Conservation (phyloP, 495 filamentous ascomycete species). For the Aspergillus coremiiformis region DNA sequence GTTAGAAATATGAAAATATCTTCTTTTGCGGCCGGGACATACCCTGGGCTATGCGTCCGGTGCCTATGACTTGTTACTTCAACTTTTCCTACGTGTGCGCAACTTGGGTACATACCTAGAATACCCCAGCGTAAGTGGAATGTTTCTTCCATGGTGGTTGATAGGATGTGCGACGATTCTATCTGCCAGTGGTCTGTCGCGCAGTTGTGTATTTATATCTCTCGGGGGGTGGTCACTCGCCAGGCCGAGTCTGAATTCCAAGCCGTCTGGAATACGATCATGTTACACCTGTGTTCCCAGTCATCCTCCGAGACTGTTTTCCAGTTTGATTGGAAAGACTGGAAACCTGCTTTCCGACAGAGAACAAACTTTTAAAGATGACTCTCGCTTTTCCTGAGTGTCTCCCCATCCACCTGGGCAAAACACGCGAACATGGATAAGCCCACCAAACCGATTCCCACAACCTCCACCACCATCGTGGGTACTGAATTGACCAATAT, state of each 20-base stretch:
- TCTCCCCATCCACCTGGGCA: neutral
- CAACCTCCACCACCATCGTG: slow-evolving; percentile 7
- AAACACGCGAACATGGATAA: neutral
- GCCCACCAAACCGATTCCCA: neutral
- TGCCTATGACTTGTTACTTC: neutral
- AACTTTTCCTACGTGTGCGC: neutral
- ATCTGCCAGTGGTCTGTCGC: too few species aligned
- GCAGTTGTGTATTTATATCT: neutral
- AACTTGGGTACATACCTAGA: slow-evolving; percentile 28
- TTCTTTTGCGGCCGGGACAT: too few species aligned
- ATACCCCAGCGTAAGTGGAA: slow-evolving; percentile 53
- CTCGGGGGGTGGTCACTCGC: neutral
- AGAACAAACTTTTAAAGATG: neutral
- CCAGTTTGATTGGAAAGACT: neutral
- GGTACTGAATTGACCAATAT: slow-evolving; percentile 10
- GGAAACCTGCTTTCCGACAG: neutral
- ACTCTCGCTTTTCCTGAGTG: neutral
- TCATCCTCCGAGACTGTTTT: neutral
- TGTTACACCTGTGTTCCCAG: neutral
- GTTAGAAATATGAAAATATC: too few species aligned
- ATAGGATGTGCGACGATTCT: too few species aligned
- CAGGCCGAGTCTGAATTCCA: neutral
- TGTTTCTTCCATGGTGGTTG: neutral
- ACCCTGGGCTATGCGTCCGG: slow-evolving; percentile 2
- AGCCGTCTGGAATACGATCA: neutral